Base-by-base conservation (phyloP, 106 monocot species). In the Platanthera zijinensis region DNA sequence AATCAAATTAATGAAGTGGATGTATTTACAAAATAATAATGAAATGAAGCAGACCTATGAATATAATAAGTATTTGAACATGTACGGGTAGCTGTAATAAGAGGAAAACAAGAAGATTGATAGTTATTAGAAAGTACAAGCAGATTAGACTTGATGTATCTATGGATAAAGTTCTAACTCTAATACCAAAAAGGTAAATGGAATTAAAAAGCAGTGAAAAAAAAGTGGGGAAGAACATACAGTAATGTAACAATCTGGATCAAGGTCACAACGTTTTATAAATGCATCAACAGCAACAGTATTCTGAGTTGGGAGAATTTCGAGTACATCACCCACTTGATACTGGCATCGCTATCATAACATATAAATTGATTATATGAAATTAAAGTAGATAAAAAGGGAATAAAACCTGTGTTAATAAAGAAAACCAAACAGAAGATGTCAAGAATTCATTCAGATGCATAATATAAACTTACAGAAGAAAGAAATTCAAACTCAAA, bases 261-360 rank as follows among this genome's bases (percentile, higher is more conserved):
- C 86, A 69, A 97, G 84, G 57, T 91, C 89, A 72, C 91, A 90
- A 14, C 91, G 90, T 73, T 77, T 75, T 74, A 97, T 89, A 57
- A 97, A 97, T 62, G 85, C 76, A 83, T 97, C 96, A 73, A 97
- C 83, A 59, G 76, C 75, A 54, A 52, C 48, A 8, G 87, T 86
- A 86, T 93, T 78, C 69, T 97, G 96, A 78, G 84, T 68, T 49
- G 96, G 96, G 17, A 96, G 93, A 86, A 96, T 84, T 77, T 96
- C 96, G 46, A 91, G 87, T 73, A 89, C 84, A 82, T 96, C 96
- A 71, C 96, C 96, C n/a, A 90, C 78, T 64, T 93, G 78, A 85
- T 93, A 96, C n/a, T 84, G 78, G 51, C 84, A 73, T 9, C 50
- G 86, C 95, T 95, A 75, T 51, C 76, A 56, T 22, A 19, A n/a